Base-by-base conservation (phyloP, 495 filamentous ascomycete species). In the Acidomyces sp. region DNA sequence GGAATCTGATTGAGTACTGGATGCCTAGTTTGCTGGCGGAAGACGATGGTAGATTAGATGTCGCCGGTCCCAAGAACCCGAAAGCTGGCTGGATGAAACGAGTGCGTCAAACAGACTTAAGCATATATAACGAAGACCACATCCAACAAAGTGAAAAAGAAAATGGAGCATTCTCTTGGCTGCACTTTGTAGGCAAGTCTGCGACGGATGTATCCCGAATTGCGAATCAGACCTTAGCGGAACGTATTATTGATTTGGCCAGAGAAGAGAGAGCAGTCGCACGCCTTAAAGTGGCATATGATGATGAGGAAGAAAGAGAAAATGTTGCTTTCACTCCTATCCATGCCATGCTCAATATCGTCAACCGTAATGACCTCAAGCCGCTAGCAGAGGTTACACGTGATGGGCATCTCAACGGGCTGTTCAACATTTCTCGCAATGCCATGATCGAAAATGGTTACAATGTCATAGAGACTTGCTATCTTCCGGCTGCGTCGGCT, bases 81-180 rank as follows among this genome's bases (percentile, higher is more conserved):
- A 68, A 59, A 30, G 83, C 80, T 29, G 92, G 92, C 2, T 93
- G 85, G 67, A 72, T 68, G 41, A 68, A 59, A 48, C 83, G 76
- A 49, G 83, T 81, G 49, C 57, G 95, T 15, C 58, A 69, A 12
- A 75, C 93, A 31, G 55, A 85, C 50, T 73, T 93, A 71, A 96
- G 88, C 53, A 78, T 99, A 37, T 96, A 85, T 80, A 73, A 74
- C 2, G 75, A 84, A 0, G 75, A 86, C 34, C 75, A 94, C 48
- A 74, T 94, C 30, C 67, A 66, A n/a, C 61, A 73, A 34, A 71
- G 63, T 42, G 54, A 65, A 4, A 59, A 65, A 15, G 67, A 70
- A 0, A 63, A 68, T 31, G 70, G 70, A 6, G 71, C 77, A 13
- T 99, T 96, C 61, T 85, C 86, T 0, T 99, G 86, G 78, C 66